These are phyloP conservation scores for Mycena kentingensis DNA, from an alignment of 768 basidiomycete species.

Conservation along the genomic window DNA sequence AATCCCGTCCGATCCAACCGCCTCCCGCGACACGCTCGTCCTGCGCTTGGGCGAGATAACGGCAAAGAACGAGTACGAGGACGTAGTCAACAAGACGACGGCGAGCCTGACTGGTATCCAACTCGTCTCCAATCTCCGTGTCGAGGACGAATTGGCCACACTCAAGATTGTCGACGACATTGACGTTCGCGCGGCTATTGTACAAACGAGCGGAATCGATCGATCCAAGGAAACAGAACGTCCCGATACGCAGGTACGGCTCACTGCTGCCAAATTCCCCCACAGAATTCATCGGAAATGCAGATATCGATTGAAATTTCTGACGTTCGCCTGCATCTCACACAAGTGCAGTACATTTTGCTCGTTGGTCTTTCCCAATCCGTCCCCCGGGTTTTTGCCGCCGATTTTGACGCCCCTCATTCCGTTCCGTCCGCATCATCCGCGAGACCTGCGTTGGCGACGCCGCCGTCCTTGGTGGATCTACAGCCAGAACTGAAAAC, in stretches of 20 bases:
- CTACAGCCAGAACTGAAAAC: slow-evolving; percentile 64
- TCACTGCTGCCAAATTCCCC: neutral
- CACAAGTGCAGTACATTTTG: slow-evolving; percentile 79
- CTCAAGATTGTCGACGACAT: slow-evolving; percentile 95
- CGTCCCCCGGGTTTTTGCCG: slow-evolving; percentile 65
- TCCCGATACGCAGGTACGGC: slow-evolving; percentile 76
- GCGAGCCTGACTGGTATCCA: slow-evolving; percentile 85
- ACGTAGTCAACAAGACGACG: slow-evolving; percentile 55
- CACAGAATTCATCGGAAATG: neutral
- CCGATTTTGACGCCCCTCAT: slow-evolving; percentile 43
- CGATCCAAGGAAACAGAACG: slow-evolving; percentile 48
- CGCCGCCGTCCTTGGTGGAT: slow-evolving; percentile 31
- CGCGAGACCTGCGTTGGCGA: slow-evolving; percentile 12
- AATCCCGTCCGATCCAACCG: slow-evolving; percentile 70
- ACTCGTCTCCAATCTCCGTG: slow-evolving; percentile 68
- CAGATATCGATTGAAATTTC: slow-evolving; percentile 77
- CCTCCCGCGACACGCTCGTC: slow-evolving; percentile 67
- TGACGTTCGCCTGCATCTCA: slow-evolving; percentile 81
- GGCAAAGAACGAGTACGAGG: slow-evolving; percentile 75
- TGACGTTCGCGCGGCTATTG: slow-evolving; percentile 65
- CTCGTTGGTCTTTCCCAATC: slow-evolving; percentile 67
- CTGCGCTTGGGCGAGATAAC: slow-evolving; percentile 88
- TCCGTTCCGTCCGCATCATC: slow-evolving; percentile 31
- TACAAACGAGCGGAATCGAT: slow-evolving; percentile 62
- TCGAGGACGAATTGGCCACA: slow-evolving; percentile 46